These are phyloP conservation scores for Cymodocea nodosa DNA, from an alignment of 116 monocot genomes.

Conservation along the genomic window DNA sequence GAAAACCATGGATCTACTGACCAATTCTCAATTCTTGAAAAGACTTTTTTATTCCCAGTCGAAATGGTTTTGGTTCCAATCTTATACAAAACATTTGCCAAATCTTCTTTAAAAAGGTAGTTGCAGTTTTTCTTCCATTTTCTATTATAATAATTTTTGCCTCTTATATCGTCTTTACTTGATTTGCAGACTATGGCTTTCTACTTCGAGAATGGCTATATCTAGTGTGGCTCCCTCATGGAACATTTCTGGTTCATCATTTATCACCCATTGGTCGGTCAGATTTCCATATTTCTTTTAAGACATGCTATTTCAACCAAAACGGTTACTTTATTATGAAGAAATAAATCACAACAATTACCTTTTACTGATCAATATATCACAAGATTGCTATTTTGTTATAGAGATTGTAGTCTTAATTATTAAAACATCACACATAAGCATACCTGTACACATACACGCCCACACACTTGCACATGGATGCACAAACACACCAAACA, in stretches of 20 bases:
- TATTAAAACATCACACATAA: no score
- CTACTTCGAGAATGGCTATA: constrained; percentile 24
- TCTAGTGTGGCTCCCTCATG: constrained; percentile 48
- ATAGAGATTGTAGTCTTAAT: no score
- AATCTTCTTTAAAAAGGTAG: constrained; percentile 76
- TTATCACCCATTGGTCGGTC: constrained; percentile 44
- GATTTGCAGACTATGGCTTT: constrained; percentile 42
- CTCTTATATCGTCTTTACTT: neutral
- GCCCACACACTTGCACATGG: no score
- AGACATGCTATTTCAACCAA: no score
- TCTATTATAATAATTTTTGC: neutral
- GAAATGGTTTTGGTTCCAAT: constrained; percentile 67
- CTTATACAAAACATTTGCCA: constrained; percentile 56
- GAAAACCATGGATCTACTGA: constrained; percentile 22
- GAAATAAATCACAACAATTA: no score
- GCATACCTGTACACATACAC: no score
- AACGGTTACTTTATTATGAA: no score
- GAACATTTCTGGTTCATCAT: constrained; percentile 41
- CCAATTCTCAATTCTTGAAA: constrained; percentile 45
- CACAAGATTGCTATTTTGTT: no score
- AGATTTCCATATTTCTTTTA: constrained; percentile 7
- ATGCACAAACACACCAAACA: no score
- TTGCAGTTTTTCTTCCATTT: constrained; percentile 2
- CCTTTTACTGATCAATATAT: no score
- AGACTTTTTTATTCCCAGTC: constrained; percentile 69